Evolutionary conservation across 2,329 filamentous ascomycete species (phyloP).

Genomic region (Sporothrix dimorphospora): DNA sequence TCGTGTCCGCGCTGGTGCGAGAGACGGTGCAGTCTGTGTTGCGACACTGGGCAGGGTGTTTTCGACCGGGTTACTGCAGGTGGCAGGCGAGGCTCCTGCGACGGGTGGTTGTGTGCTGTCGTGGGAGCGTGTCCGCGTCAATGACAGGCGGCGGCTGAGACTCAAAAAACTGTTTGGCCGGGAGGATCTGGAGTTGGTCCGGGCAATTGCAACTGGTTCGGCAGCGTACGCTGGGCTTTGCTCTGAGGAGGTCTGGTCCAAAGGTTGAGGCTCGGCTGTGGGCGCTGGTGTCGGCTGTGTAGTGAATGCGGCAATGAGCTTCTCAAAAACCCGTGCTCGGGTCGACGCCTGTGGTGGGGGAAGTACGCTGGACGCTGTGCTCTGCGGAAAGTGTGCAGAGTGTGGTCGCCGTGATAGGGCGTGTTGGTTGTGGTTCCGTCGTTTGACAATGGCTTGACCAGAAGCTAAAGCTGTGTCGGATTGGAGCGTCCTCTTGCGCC

Average conservation of each 20-base stretch:
- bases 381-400: background rate
- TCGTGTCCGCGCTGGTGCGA: too few relatives aligned
- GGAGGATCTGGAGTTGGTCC: conserved; percentile 28
- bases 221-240: background rate
- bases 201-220: background rate
- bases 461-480: background rate
- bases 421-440: background rate
- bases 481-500: background rate
- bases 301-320: conserved; percentile 40
- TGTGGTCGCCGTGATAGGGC: background rate
- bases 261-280: background rate
- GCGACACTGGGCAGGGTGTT: too few relatives aligned
- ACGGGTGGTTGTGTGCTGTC: background rate
- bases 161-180: conserved; percentile 32
- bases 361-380: too few relatives aligned
- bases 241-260: background rate
- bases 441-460: background rate
- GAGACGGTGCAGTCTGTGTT: too few relatives aligned
- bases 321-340: conserved; percentile 36
- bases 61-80: background rate
- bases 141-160: conserved; percentile 38
- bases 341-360: background rate
- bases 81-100: background rate
- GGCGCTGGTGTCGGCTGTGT: background rate
- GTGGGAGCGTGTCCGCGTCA: conserved; percentile 15